Evolutionary conservation across 441 rosid species (phyloP).

Genomic region (Pelargonium exstipulatum): DNA sequence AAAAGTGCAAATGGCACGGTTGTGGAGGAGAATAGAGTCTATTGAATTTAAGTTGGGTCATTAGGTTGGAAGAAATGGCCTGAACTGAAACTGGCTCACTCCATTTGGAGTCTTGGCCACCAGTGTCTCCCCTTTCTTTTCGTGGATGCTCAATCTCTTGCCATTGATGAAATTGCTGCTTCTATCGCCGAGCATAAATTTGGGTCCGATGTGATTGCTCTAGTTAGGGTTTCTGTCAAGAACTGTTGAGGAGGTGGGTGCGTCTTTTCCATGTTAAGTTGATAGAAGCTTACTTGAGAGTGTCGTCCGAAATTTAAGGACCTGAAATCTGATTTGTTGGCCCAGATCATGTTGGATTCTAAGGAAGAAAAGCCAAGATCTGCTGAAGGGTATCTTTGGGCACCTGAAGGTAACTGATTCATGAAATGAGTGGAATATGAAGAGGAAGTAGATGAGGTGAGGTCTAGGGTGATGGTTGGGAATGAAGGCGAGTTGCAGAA

Average conservation of each 20-base stretch:
- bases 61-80: slow-evolving; percentile 17
- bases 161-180: slow-evolving; percentile 63
- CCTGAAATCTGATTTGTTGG: slow-evolving; percentile 20
- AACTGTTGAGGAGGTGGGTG: slow-evolving; percentile 33
- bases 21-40: too few relatives aligned
- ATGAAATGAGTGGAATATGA: slow-evolving; percentile 31
- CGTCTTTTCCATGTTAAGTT: slow-evolving; percentile 22
- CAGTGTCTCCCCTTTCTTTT: slow-evolving; percentile 14
- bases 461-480: slow-evolving; percentile 81
- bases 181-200: slow-evolving; percentile 55
- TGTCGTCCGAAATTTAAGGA: slow-evolving; percentile 19
- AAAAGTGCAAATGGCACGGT: too few relatives aligned
- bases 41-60: slow-evolving; percentile 6
- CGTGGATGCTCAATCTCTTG: slow-evolving; percentile 26
- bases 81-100: background rate
- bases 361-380: slow-evolving; percentile 46
- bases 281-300: slow-evolving; percentile 20
- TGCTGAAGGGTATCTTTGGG: slow-evolving; percentile 39
- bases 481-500: slow-evolving; percentile 28
- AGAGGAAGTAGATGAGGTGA: slow-evolving; percentile 31
- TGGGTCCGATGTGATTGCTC: slow-evolving; percentile 61
- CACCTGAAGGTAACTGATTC: slow-evolving; percentile 34
- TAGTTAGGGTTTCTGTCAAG: slow-evolving; percentile 60
- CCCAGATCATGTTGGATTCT: slow-evolving; percentile 41
- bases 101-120: slow-evolving; percentile 24